Evolutionary conservation across 164 flowering plant genomes (phyloP).

Genomic region (Aristolochia fimbriata): DNA sequence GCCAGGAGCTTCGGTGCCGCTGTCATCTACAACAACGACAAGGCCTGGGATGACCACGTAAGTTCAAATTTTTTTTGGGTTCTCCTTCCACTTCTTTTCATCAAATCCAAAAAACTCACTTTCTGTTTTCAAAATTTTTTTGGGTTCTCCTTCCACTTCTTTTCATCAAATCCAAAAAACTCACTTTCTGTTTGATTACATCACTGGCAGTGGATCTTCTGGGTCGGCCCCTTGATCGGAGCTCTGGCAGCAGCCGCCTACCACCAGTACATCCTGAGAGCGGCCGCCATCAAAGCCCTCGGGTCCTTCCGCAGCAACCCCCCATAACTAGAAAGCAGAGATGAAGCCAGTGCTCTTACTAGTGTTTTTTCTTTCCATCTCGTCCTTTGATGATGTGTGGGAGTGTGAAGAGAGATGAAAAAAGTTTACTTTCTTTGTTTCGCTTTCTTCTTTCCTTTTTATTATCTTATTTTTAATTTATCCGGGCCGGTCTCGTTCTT

Average conservation of each 20-base stretch:
- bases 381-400: neutral
- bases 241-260: constrained; percentile 67
- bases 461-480: neutral
- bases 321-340: constrained; percentile 3
- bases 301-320: constrained; percentile 74
- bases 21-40: constrained; percentile 24
- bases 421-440: neutral
- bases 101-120: neutral
- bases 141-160: no score
- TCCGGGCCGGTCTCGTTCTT: neutral
- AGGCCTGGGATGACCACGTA: constrained; percentile 34
- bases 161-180: neutral
- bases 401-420: neutral
- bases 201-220: constrained; percentile 60
- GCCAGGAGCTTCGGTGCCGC: constrained; percentile 41
- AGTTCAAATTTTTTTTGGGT: no score
- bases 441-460: neutral
- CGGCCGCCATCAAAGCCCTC: constrained; percentile 67
- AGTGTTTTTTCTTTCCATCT: neutral
- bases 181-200: neutral
- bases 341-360: no score
- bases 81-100: no score
- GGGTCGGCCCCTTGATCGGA: constrained; percentile 79
- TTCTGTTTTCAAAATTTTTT: no score
- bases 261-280: constrained; percentile 71